Evolutionary conservation across 2,329 filamentous ascomycete species (phyloP), one percentile per base, ranked within the genome.

Genomic region (Moelleriella libera): DNA sequence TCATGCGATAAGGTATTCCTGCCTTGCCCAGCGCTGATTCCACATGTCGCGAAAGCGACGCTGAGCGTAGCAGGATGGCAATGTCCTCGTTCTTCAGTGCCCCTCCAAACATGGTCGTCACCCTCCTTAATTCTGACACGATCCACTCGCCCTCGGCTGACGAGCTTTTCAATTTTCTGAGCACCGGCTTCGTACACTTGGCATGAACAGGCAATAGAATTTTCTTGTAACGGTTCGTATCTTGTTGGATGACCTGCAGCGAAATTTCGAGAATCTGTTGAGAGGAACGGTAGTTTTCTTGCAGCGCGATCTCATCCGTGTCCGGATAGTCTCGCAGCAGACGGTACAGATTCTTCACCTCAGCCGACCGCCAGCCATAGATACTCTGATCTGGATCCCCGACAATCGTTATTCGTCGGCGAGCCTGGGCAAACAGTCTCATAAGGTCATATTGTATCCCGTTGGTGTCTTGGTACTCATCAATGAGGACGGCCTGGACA

Each of bases 381-480:
- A 98, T 98, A 61, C 89, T 96, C 64, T 98, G 90, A 61, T 98
- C 92, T 0, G 92, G 90, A 60, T 98, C 90, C 34, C 90, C 92
- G 5, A 98, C 92, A 50, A 96, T 86, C 1, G 90, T 97, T 54
- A 97, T 90, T n/a, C 80, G 76, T 48, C 78, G 76, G 42, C 75
- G 73, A 28, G 72, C 68, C 50, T 87, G 80, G 2, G 89, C 87
- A 57, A 98, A 82, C 1, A 95, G 73, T 52, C 78, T 83, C 88
- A 96, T 96, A 41, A 98, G 69, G 55, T 96, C 88, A 58, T 94
- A 97, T 63, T 98, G 90, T 5, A 96, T 82, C 21, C 87, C 78
- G 60, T 97, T 98, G 6, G 90, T 97, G 65, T 98, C 90, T 64
- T 98, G 90, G 53, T 96, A 98, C 60, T 98, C 90, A 60, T 98